A percentile compares a stretch with the other conserved stretches of the same genome.
Conservation (phyloP, 2,329 filamentous ascomycete genomes). For the Xylariaceae sp. region DNA sequence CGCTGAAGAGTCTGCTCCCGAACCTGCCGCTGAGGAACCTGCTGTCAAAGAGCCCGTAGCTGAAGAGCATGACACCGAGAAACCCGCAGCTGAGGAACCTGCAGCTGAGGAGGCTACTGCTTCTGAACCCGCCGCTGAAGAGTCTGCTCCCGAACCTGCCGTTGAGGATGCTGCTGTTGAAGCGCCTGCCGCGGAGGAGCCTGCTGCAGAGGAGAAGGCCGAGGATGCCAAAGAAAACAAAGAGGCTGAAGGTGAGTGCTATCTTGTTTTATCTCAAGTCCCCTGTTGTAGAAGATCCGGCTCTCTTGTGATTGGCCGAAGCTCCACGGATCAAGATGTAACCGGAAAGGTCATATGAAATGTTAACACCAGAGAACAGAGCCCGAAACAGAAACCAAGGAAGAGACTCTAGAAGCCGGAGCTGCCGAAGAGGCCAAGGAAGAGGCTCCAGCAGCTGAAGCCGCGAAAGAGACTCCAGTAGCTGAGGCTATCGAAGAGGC, state of each 20-base stretch:
- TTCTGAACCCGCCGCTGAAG: conserved; percentile 5
- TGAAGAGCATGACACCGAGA: neutral
- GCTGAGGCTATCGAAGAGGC: neutral
- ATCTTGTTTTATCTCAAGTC: no score
- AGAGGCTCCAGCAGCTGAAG: conserved; percentile 6
- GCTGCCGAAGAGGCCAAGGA: neutral
- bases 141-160: conserved; percentile 1
- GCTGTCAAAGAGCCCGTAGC: conserved; percentile 6
- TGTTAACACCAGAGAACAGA: no score
- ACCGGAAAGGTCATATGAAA: no score
- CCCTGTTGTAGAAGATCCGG: no score
- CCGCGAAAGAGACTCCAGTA: neutral
- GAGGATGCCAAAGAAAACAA: no score
- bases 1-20: conserved; percentile 6
- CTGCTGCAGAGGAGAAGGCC: neutral
- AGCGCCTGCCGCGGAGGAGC: neutral
- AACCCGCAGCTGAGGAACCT: neutral
- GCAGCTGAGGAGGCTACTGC: neutral
- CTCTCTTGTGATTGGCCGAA: no score
- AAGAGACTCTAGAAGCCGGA: no score
- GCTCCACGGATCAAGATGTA: no score
- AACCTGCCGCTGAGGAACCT: conserved; percentile 5
- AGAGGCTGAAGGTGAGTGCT: no score
- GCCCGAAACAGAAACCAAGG: neutral
- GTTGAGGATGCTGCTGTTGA: conserved; percentile 6